Conservation (phyloP, 140 eudicot genomes). For the Eryngium alpinum region DNA sequence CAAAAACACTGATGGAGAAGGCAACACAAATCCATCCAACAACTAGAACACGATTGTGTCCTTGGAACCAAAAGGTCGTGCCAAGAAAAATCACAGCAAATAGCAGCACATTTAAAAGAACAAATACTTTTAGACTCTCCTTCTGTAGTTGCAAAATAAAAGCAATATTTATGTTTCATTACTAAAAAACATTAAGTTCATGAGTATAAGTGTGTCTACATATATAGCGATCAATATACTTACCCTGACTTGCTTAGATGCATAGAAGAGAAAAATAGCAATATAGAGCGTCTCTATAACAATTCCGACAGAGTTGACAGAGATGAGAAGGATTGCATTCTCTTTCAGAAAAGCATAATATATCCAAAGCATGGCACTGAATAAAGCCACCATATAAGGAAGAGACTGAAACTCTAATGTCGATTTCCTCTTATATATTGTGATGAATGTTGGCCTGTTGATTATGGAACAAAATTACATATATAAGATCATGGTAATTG, state of each 20-base stretch:
- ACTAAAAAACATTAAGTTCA: not conserved
- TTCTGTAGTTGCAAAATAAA: constrained; percentile 21
- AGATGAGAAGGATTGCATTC: constrained; percentile 47
- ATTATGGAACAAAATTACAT: not conserved
- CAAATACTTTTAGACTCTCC: constrained; percentile 22
- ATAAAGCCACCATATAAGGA: constrained; percentile 65
- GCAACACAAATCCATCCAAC: constrained; percentile 47
- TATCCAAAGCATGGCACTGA: constrained; percentile 79
- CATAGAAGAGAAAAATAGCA: constrained; percentile 28
- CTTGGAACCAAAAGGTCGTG: constrained; percentile 15
- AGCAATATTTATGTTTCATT: not conserved
- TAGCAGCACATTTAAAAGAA: constrained; percentile 18
- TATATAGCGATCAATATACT: not conserved
- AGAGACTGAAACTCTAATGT: constrained; percentile 58
- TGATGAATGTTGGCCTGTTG: constrained; percentile 58
- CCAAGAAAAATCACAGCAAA: constrained; percentile 20
- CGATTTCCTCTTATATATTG: constrained; percentile 50
- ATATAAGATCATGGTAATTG: not conserved
- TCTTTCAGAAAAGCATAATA: constrained; percentile 57
- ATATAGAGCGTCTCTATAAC: constrained; percentile 58
- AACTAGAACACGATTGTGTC: constrained; percentile 3
- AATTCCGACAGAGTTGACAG: constrained; percentile 63
- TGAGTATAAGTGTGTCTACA: too few relatives aligned
- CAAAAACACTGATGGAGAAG: constrained; percentile 35
- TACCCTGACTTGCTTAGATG: constrained; percentile 39